Base-by-base conservation (phyloP, 2,329 filamentous ascomycete species). In the Blumeriella jaapii region DNA sequence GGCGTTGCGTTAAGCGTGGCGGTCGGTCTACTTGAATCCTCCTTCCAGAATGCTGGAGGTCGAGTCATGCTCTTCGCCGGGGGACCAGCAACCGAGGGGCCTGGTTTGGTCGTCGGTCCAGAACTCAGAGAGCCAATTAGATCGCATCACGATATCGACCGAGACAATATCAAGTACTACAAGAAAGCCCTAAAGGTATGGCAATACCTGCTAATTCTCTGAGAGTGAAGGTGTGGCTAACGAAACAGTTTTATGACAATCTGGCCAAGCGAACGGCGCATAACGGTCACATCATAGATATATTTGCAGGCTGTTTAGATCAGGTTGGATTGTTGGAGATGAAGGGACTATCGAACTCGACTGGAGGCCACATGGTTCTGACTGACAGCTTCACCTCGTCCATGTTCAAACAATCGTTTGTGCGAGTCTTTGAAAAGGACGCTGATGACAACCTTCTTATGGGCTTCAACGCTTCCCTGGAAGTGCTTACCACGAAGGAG, bases 321-420 rank as follows among this genome's bases (percentile, higher is more conserved):
- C 91, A 98, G 60, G 91, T 98, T 47, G 91, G 91, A 59, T 68
- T 98, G 36, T 67, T 98, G 29, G 91, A 98, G 61, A 98, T 98
- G 91, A 96, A 96, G 62, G 84, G 87, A 16, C 71, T 98, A 9
- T 81, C 87, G 47, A 98, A 96, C 60, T 93, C 81, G 19, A 98
- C 91, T 12, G 91, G 91, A 46, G 91, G 91, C 23, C 87, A 98
- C 57, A 98, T 98, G 80, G 93, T 98, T 45, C 64, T 98, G 46
- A 96, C 91, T 1, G 91, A 98, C 59, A 95, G 87, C 58, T 98
- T 98, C 59, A 96, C 89, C 3, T 93, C 91, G 0, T 96, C 89
- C 39, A 95, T 98, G 79, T 98, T 96, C 69, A 95, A 91, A 64
- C 91, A 98, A 58, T 96, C 91, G 0, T 98, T 98, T 54, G 81